Conservation (phyloP, 768 basidiomycete genomes). For the Lepiota brunneoincarnata region DNA sequence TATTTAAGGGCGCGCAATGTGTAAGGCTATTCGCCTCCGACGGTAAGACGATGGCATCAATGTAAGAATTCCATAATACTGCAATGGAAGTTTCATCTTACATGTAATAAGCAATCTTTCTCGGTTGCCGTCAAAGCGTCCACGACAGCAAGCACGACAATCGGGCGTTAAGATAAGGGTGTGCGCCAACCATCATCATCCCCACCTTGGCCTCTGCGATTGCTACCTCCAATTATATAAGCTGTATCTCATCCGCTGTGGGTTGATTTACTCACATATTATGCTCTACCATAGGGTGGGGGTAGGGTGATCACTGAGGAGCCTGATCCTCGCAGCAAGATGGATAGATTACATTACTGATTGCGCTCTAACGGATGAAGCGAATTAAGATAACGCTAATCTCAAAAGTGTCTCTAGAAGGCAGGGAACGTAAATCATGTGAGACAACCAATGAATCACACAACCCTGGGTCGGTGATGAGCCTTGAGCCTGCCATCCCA, state of each 20-base stretch:
- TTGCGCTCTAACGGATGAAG: constrained; percentile 5
- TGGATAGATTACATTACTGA: constrained; percentile 10
- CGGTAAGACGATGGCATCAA: neutral
- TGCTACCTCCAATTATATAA: neutral
- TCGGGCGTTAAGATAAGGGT: constrained; percentile 7
- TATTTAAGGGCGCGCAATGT: no score
- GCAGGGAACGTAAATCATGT: no score
- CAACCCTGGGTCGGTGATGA: no score
- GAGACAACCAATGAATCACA: no score
- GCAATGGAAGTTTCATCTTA: no score
- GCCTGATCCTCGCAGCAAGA: neutral
- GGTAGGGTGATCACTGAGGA: constrained; percentile 7
- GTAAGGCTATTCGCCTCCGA: neutral
- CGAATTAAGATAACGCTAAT: constrained; percentile 4
- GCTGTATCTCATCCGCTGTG: constrained; percentile 7
- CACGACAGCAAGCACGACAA: constrained; percentile 6
- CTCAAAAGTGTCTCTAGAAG: no score
- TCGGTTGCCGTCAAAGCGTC: constrained; percentile 4
- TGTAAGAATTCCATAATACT: neutral
- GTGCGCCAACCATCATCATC: constrained; percentile 13
- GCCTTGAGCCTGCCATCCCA: no score
- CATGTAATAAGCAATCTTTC: no score
- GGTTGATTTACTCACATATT: constrained; percentile 12
- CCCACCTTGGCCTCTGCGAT: neutral
- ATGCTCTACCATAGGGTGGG: constrained; percentile 11